These are phyloP conservation scores for Letharia lupina DNA, from an alignment of 495 filamentous ascomycete species.

Conservation along the genomic window DNA sequence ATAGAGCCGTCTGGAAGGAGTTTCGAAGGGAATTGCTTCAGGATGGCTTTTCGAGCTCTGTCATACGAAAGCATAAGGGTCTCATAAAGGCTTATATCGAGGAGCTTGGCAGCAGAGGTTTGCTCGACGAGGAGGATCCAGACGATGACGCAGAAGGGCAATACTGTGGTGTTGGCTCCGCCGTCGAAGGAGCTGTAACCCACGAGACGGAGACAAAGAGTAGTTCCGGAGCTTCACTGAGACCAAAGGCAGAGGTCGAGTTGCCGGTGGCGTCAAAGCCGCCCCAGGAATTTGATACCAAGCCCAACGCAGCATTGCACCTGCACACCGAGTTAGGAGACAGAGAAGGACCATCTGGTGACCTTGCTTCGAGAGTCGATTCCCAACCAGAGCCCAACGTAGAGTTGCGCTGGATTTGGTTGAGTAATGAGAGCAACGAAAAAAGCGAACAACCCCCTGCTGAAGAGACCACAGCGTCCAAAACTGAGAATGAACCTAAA, in stretches of 20 bases:
- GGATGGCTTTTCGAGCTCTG: constrained; percentile 43
- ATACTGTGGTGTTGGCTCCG: background rate
- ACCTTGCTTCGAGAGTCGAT: background rate
- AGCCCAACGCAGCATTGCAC: background rate
- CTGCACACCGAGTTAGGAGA: background rate
- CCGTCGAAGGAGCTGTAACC: background rate
- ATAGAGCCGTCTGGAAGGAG: constrained; percentile 43
- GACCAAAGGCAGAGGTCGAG: background rate
- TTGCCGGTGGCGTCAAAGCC: background rate
- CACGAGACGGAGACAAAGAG: background rate
- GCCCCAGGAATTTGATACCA: background rate
- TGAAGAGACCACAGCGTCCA: background rate
- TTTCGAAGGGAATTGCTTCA: constrained; percentile 44
- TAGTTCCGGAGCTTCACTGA: background rate
- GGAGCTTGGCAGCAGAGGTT: constrained; percentile 17
- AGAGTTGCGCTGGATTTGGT: background rate
- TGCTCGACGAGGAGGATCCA: constrained; percentile 16
- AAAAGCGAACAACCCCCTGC: background rate
- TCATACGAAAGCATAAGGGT: constrained; percentile 43
- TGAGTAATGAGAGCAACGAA: background rate
- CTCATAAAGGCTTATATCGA: constrained; percentile 19
- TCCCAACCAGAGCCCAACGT: background rate
- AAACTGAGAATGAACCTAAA: background rate
- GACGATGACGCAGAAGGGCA: background rate
- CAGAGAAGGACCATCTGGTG: background rate